phyloP scores from a whole-genome alignment of 1,284 basidiomycete genomes.

The Cryptococcus amylolentus region DNA sequence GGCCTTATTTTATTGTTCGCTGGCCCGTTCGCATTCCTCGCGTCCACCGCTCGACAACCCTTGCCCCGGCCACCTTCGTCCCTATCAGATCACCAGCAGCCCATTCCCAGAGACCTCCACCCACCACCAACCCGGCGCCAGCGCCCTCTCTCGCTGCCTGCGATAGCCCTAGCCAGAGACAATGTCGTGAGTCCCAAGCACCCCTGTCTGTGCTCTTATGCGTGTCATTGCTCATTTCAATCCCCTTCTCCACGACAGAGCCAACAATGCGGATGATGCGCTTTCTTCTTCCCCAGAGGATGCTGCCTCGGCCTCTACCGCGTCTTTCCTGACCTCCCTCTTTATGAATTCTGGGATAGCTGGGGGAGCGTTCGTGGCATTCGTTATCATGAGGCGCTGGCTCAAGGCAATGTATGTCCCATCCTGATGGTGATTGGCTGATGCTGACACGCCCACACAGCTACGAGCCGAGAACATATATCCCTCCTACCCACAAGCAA shows the following conservation, averaged over 20 bases:
- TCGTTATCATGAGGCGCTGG: constrained; percentile 55
- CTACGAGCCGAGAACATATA: constrained; percentile 73
- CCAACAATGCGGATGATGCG: background rate
- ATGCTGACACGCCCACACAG: constrained; percentile 9
- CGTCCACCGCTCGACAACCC: no score
- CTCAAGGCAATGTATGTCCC: constrained; percentile 41
- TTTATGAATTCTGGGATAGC: constrained; percentile 55
- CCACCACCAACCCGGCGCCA: no score
- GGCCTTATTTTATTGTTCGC: no score
- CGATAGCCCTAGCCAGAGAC: no score
- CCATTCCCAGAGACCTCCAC: no score
- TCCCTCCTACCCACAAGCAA: constrained; percentile 43
- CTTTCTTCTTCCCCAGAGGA: constrained; percentile 8
- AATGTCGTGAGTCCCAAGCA: no score
- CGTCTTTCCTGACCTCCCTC: constrained; percentile 70
- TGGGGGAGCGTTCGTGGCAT: constrained; percentile 60
- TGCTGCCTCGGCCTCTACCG: constrained; percentile 38
- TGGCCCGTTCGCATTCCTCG: no score
- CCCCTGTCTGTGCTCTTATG: no score
- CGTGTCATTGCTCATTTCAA: no score
- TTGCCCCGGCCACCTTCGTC: no score
- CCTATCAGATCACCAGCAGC: no score
- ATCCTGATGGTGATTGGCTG: background rate
- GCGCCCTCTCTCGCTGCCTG: no score
- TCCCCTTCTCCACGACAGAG: background rate